A percentile compares a stretch with the other conserved stretches of the same genome.
phyloP scores from a whole-genome alignment of 345 rosid species.

The Sonneratia alba region DNA sequence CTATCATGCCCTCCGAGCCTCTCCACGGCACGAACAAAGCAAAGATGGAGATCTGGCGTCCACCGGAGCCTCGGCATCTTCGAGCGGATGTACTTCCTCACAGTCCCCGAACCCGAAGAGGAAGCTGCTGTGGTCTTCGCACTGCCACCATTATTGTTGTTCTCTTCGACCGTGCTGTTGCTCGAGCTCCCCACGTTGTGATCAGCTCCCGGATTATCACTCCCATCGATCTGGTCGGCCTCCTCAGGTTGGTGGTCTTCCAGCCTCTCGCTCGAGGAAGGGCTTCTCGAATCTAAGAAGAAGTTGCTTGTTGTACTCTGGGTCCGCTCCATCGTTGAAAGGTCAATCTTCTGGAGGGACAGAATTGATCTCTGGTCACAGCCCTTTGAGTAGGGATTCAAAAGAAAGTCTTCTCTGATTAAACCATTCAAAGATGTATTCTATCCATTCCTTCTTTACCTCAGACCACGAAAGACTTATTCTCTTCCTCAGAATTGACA shows the following conservation, averaged over 20 bases:
- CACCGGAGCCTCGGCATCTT: slow-evolving; percentile 70
- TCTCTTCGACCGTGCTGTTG: slow-evolving; percentile 50
- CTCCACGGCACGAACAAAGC: slow-evolving; percentile 62
- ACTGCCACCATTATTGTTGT: slow-evolving; percentile 3
- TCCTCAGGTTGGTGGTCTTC: slow-evolving; percentile 25
- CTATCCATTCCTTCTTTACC: slow-evolving; percentile 1
- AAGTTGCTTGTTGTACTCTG: not conserved
- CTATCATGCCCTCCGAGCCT: slow-evolving; percentile 78
- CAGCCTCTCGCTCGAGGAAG: slow-evolving; percentile 13
- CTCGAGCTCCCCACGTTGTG: slow-evolving; percentile 25
- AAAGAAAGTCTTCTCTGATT: no score
- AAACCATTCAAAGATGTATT: not conserved
- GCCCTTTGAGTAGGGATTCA: not conserved
- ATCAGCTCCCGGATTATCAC: not conserved
- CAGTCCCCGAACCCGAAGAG: slow-evolving; percentile 12
- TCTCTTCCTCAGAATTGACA: slow-evolving; percentile 7
- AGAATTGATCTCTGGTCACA: not conserved
- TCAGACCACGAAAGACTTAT: slow-evolving; percentile 5
- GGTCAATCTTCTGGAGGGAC: no score
- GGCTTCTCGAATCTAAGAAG: slow-evolving; percentile 16
- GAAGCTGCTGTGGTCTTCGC: not conserved
- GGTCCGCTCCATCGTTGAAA: no score
- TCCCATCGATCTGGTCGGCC: slow-evolving; percentile 7
- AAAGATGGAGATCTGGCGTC: slow-evolving; percentile 74
- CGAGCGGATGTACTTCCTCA: slow-evolving; percentile 68